Base-by-base conservation (phyloP, 768 basidiomycete genomes). In the Rhodotorula paludigena region DNA sequence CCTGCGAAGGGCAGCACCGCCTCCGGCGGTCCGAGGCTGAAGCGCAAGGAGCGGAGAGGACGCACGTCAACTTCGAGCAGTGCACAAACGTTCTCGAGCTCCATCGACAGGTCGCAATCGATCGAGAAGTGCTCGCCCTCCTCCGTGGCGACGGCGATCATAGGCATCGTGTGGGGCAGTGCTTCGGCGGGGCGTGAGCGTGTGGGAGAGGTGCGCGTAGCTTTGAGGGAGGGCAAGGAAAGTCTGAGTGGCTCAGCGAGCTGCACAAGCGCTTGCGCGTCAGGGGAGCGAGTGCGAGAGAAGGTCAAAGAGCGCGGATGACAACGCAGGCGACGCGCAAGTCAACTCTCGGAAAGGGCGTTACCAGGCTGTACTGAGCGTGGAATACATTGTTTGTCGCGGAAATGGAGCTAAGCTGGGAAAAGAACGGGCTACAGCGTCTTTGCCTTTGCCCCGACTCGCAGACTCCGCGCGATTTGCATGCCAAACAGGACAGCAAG, bases 31-130 rank as follows among this genome's bases (percentile, higher is more conserved):
- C n/a, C n/a, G n/a, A n/a, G n/a, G n/a, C n/a, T 42, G 41, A 42
- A 42, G 41, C 25, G 14, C 20, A 36, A 45, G 23, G 39, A 6
- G 32, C 25, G 47, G 58, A 49, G n/a, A 1, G 32, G 23, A 77
- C 86, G 77, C 77, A 92, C 94, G 85, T 97, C 93, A 0, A 88
- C 93, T 79, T 96, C 92, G n/a, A 96, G 82, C 60, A 97, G 81
- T 20, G 90, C 94, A 84, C 88, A 88, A 44, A 97, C 86, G 77
- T 93, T 89, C 81, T 90, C 89, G 36, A 98, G 84, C 78, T 90
- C 86, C 89, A 97, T 92, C 60, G 83, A 83, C 2, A 89, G 84
- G 79, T 92, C 90, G 73, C 96, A 90, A 76, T 97, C 93, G 57
- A 94, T 74, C 33, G 63, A 57, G 62, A 60, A 67, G 7, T 65